These are phyloP conservation scores for Coniochaeta prunicola DNA, from an alignment of 2,329 filamentous ascomycete species.

Conservation along the genomic window DNA sequence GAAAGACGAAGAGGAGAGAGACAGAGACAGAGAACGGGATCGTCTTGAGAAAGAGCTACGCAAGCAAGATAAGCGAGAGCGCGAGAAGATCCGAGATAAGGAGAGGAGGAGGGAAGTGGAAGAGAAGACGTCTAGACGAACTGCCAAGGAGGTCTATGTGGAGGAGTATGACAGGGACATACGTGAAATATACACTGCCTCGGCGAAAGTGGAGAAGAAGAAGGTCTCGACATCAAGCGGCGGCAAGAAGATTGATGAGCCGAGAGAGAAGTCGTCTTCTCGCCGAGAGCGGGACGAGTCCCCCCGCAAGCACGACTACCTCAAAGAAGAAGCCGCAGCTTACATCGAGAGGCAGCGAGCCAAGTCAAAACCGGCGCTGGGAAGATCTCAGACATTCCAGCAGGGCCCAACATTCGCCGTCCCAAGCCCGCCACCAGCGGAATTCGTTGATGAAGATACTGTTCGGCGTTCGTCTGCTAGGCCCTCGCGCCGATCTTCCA, in stretches of 20 bases:
- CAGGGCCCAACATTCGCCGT: constrained; percentile 6
- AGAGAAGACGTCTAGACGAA: constrained; percentile 13
- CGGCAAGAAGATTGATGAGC: constrained; percentile 20
- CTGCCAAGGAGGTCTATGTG: constrained; percentile 25
- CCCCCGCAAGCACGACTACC: not conserved
- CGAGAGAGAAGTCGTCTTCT: constrained; percentile 15
- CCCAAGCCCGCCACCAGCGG: constrained; percentile 12
- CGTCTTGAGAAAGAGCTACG: constrained; percentile 2
- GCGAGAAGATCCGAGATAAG: constrained; percentile 30
- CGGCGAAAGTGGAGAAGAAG: constrained; percentile 16
- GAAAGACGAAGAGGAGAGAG: constrained; percentile 19
- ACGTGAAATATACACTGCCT: constrained; percentile 9
- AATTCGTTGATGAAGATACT: constrained; percentile 12
- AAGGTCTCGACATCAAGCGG: constrained; percentile 13
- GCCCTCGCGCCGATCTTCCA: constrained; percentile 13
- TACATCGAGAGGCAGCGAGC: constrained; percentile 1
- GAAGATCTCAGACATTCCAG: constrained; percentile 5
- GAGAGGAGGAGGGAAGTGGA: constrained; percentile 25
- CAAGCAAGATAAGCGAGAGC: constrained; percentile 16
- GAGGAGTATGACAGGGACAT: constrained; percentile 18
- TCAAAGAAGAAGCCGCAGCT: not conserved
- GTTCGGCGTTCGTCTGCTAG: constrained; percentile 10
- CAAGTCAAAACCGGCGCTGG: not conserved
- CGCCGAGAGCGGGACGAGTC: constrained; percentile 8
- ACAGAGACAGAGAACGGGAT: constrained; percentile 12